Evolutionary conservation across 2,329 filamentous ascomycete species (phyloP).

Genomic region (Ophiocordyceps camponoti-leonardi): DNA sequence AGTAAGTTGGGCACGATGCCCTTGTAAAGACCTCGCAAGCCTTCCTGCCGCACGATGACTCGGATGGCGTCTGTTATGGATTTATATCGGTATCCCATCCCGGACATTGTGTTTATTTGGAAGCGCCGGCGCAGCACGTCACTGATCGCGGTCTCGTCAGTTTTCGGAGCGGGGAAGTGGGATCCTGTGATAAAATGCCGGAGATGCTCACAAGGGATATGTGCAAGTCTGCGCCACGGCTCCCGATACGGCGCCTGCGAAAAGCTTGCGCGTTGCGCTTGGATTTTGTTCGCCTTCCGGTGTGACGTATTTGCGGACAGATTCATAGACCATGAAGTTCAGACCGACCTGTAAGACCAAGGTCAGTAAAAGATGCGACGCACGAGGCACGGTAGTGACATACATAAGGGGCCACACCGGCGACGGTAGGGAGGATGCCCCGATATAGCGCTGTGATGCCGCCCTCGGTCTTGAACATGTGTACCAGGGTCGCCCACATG

Average conservation of each 20-base stretch:
- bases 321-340: constrained; percentile 98
- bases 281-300: constrained; percentile 79
- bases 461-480: constrained; percentile 86
- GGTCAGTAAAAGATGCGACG: background rate
- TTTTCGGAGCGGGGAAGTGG: background rate
- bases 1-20: constrained; percentile 88
- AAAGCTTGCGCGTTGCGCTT: constrained; percentile 59
- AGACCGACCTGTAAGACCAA: constrained; percentile 51
- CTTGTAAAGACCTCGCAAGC: constrained; percentile 76
- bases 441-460: constrained; percentile 77
- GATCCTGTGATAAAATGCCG: too few relatives aligned
- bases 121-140: constrained; percentile 87
- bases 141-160: constrained; percentile 24
- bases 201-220: constrained; percentile 74
- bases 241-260: constrained; percentile 84
- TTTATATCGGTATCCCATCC: constrained; percentile 93
- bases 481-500: constrained; percentile 71
- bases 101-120: constrained; percentile 98
- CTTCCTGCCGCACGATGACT: constrained; percentile 72
- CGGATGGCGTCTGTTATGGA: constrained; percentile 68
- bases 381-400: background rate
- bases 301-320: constrained; percentile 67
- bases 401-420: constrained; percentile 89
- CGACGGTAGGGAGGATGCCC: constrained; percentile 83
- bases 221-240: constrained; percentile 95